These are phyloP conservation scores for Diospyros kaki DNA, from an alignment of 148 eudicot species.

Conservation along the genomic window DNA sequence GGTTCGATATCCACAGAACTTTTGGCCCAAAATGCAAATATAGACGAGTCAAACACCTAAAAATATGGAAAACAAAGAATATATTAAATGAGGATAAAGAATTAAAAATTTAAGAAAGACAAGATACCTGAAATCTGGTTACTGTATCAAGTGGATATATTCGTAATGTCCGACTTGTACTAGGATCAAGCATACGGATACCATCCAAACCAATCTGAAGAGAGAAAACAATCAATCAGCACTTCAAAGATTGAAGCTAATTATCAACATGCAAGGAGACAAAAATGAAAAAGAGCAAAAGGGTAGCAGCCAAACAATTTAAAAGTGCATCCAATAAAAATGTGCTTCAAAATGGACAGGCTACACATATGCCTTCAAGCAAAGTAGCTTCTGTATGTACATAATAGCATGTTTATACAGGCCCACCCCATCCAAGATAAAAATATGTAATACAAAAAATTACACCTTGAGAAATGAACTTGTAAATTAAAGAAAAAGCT, in stretches of 20 bases:
- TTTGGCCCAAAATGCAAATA: slow-evolving; percentile 88
- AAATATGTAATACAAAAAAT: no score
- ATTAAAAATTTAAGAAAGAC: background rate
- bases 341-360: background rate
- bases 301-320: background rate
- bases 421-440: no score
- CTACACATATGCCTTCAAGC: background rate
- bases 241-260: background rate
- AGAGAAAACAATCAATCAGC: background rate
- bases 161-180: slow-evolving; percentile 68
- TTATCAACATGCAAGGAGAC: background rate
- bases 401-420: no score
- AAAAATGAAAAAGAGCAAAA: background rate
- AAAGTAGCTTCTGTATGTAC: background rate
- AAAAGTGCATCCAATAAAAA: background rate
- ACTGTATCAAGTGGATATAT: slow-evolving; percentile 83
- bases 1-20: slow-evolving; percentile 85
- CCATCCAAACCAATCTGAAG: slow-evolving; percentile 91
- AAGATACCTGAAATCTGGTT: slow-evolving; percentile 72
- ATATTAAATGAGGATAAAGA: background rate
- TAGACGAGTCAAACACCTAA: slow-evolving; percentile 59
- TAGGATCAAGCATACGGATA: slow-evolving; percentile 92
- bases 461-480: no score
- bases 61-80: slow-evolving; percentile 1
- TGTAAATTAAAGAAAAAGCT: no score